Evolutionary conservation across 768 basidiomycete species (phyloP).

Genomic region (Fomitopsis serialis): DNA sequence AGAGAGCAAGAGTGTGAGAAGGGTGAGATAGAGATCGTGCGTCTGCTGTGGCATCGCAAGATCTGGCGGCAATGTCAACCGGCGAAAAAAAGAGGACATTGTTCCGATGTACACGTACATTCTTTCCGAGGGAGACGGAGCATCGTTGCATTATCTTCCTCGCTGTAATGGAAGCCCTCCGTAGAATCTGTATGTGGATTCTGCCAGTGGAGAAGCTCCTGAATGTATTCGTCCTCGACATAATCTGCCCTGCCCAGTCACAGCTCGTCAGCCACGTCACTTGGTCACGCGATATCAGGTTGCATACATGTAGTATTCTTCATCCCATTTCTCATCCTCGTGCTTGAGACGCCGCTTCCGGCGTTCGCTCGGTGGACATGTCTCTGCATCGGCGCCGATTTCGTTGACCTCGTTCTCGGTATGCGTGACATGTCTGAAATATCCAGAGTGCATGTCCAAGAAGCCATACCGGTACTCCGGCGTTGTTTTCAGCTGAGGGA

Average conservation of each 20-base stretch:
- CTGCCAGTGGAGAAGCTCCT: conserved; percentile 61
- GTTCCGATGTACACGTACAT: conserved; percentile 32
- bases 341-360: conserved; percentile 46
- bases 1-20: conserved; percentile 71
- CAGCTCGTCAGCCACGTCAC: conserved; percentile 1
- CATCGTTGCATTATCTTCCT: conserved; percentile 67
- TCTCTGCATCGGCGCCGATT: conserved; percentile 64
- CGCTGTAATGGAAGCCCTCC: conserved; percentile 50
- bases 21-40: conserved; percentile 59
- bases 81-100: background rate
- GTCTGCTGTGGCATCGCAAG: conserved; percentile 51
- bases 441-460: conserved; percentile 66
- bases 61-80: conserved; percentile 36
- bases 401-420: conserved; percentile 82
- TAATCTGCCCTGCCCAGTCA: conserved; percentile 63
- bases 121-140: conserved; percentile 49
- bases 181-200: conserved; percentile 42
- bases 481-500: conserved; percentile 34
- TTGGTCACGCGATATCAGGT: background rate
- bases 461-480: conserved; percentile 65
- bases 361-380: conserved; percentile 43
- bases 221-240: conserved; percentile 70
- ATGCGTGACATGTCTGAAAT: conserved; percentile 67
- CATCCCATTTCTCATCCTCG: conserved; percentile 78
- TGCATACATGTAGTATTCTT: conserved; percentile 74